phyloP scores from a whole-genome alignment of 768 basidiomycete species.

The Lactifluus subvellereus region DNA sequence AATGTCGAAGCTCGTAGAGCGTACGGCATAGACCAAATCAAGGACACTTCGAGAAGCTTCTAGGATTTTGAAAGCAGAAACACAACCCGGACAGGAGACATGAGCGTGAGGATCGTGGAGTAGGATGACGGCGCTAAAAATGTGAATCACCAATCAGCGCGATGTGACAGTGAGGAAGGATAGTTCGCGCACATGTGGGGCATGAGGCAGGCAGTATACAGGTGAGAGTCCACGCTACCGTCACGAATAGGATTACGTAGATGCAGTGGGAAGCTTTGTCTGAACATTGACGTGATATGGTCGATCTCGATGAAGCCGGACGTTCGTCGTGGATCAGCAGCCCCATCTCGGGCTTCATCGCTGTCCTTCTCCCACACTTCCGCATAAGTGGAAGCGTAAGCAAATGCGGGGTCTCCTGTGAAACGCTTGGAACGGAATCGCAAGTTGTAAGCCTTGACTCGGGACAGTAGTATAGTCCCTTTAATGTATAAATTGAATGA shows the following conservation, averaged over 20 bases:
- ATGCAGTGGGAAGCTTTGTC: conserved; percentile 28
- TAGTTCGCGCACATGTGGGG: conserved; percentile 30
- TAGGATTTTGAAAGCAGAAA: conserved; percentile 64
- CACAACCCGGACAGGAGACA: conserved; percentile 50
- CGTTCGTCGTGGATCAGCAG: conserved; percentile 31
- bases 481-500: conserved; percentile 71
- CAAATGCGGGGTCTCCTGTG: conserved; percentile 48
- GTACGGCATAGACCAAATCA: conserved; percentile 59
- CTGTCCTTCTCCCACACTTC: conserved; percentile 18
- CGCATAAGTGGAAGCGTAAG: conserved; percentile 27
- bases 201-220: conserved; percentile 26
- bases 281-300: conserved; percentile 27
- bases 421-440: conserved; percentile 59
- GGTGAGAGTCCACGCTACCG: conserved; percentile 38
- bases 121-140: conserved; percentile 54
- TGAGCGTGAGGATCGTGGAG: conserved; percentile 75
- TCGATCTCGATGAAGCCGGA: conserved; percentile 31
- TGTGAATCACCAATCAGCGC: neutral
- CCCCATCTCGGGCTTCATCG: conserved; percentile 2
- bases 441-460: conserved; percentile 58
- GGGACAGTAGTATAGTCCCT: conserved; percentile 55
- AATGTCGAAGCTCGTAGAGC: conserved; percentile 68
- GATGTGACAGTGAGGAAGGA: conserved; percentile 33
- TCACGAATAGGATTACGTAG: conserved; percentile 33
- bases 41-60: conserved; percentile 60